These are phyloP conservation scores for Penicillium cataractarum DNA, from an alignment of 495 filamentous ascomycete species.

Conservation along the genomic window DNA sequence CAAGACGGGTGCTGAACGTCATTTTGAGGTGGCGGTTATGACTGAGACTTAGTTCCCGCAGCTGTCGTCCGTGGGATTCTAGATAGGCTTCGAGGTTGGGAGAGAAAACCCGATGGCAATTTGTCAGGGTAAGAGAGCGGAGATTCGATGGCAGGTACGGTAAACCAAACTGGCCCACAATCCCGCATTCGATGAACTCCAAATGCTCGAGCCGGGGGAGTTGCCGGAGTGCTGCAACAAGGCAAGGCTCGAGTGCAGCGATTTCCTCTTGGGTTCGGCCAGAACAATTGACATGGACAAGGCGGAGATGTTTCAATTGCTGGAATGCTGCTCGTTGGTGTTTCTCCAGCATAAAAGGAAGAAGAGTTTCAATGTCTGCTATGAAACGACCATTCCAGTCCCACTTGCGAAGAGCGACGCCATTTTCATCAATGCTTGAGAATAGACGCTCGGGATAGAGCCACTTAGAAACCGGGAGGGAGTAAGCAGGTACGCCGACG, in stretches of 20 bases:
- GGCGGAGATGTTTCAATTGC: conserved; percentile 58
- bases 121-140: conserved; percentile 67
- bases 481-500: conserved; percentile 33
- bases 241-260: conserved; percentile 43
- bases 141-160: conserved; percentile 64
- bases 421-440: conserved; percentile 49
- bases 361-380: conserved; percentile 43
- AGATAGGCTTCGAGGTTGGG: conserved; percentile 63
- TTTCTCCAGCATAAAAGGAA: conserved; percentile 53
- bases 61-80: conserved; percentile 57
- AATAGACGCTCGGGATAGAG: conserved; percentile 64
- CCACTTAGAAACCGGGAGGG: conserved; percentile 54
- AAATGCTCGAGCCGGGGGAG: conserved; percentile 66
- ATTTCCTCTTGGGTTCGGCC: conserved; percentile 19
- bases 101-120: conserved; percentile 70
- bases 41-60: conserved; percentile 67
- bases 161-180: conserved; percentile 63
- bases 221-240: conserved; percentile 59
- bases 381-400: conserved; percentile 76
- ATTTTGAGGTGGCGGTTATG: conserved; percentile 79
- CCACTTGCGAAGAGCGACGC: conserved; percentile 65
- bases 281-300: conserved; percentile 69
- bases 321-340: conserved; percentile 65
- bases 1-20: conserved; percentile 66
- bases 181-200: conserved; percentile 66